These are phyloP conservation scores for Tympanopsis confertula DNA, from an alignment of 2,329 filamentous ascomycete species.

Conservation along the genomic window DNA sequence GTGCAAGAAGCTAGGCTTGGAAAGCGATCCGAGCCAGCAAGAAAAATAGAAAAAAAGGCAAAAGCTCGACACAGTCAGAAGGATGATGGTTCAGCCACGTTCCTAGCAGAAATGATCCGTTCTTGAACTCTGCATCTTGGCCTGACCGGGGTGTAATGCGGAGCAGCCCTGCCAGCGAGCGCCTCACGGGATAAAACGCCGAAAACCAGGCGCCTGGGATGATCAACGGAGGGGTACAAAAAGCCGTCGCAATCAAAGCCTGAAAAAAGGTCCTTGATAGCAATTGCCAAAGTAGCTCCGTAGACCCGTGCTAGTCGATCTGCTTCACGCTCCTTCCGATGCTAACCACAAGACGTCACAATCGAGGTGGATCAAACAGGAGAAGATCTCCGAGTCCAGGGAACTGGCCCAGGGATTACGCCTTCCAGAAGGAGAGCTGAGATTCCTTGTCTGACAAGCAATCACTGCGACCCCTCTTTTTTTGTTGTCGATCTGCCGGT, in stretches of 20 bases:
- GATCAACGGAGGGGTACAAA: neutral
- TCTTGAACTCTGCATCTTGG: constrained; percentile 1
- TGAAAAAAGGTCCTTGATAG: neutral
- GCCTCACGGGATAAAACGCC: neutral
- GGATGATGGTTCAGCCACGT: neutral
- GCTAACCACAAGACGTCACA: too few relatives aligned
- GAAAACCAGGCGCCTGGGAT: too few relatives aligned
- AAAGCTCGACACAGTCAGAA: neutral
- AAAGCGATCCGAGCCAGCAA: neutral
- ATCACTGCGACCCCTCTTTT: neutral
- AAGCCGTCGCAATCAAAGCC: neutral
- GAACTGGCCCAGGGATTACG: too few relatives aligned
- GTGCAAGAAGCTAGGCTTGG: neutral
- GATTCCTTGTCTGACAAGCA: neutral
- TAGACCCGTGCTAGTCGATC: too few relatives aligned
- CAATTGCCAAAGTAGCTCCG: neutral
- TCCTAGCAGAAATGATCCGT: neutral
- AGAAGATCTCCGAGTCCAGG: too few relatives aligned
- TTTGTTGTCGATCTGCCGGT: too few relatives aligned
- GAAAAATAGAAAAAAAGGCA: neutral
- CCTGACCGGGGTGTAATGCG: neutral
- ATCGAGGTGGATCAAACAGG: too few relatives aligned
- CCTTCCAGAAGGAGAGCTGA: neutral
- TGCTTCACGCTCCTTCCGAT: too few relatives aligned
- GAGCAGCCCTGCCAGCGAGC: constrained; percentile 1